Percentiles rank a stretch among this genome's conserved stretches.
Evolutionary conservation across 805 yeast species (phyloP).

Genomic region (Clavispora fructus): DNA sequence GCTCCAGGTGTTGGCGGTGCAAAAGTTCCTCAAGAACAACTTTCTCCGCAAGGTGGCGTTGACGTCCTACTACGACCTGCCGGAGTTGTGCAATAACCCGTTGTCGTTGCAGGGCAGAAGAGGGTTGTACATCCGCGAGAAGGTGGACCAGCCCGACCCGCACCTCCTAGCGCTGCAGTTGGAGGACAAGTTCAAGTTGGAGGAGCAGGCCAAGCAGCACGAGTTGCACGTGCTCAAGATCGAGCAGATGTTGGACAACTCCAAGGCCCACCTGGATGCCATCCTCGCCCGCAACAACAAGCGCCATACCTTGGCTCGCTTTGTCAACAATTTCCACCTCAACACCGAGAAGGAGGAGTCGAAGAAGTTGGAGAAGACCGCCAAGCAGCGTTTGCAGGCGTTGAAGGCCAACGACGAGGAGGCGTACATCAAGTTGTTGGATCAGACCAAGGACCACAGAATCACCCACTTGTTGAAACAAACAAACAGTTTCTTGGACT

Average conservation of each 20-base stretch:
- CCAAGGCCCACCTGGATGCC: constrained; percentile 18
- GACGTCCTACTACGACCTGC: constrained; percentile 52
- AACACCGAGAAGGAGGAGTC: constrained; percentile 69
- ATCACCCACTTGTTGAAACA: constrained; percentile 78
- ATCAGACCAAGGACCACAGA: constrained; percentile 84
- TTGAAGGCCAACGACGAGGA: constrained; percentile 85
- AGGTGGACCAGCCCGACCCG: constrained; percentile 67
- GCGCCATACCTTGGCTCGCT: constrained; percentile 25
- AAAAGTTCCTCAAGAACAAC: constrained; percentile 62
- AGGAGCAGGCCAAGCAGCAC: constrained; percentile 45
- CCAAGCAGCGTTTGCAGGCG: constrained; percentile 85
- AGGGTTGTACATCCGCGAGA: constrained; percentile 61
- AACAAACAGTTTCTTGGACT: constrained; percentile 71
- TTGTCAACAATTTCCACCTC: constrained; percentile 45
- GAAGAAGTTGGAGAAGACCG: constrained; percentile 69
- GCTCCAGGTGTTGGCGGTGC: constrained; percentile 59
- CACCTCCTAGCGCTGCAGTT: constrained; percentile 70
- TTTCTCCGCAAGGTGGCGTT: constrained; percentile 49
- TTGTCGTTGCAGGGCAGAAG: constrained; percentile 63
- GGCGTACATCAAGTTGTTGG: constrained; percentile 76
- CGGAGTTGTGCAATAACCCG: constrained; percentile 47
- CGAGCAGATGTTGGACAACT: constrained; percentile 22
- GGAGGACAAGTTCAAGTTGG: constrained; percentile 65
- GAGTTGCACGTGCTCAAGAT: constrained; percentile 48
- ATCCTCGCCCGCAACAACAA: constrained; percentile 20